Evolutionary conservation across 495 filamentous ascomycete genomes (phyloP).

Genomic region (Aspergillus bridgeri): DNA sequence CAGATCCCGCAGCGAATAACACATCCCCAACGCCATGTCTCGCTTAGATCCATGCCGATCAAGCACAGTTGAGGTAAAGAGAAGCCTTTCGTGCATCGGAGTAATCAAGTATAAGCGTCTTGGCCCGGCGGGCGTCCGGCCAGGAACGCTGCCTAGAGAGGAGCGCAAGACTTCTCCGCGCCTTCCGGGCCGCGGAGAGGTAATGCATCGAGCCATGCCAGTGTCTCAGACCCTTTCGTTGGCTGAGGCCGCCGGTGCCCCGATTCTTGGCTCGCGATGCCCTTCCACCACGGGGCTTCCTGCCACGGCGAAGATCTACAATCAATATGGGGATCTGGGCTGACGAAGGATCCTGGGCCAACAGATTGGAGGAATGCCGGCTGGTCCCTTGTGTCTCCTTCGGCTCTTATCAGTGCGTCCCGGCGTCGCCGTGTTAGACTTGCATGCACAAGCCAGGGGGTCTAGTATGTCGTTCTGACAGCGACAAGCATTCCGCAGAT

Average conservation of each 20-base stretch:
- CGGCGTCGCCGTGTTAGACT: too few relatives aligned
- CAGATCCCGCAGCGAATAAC: background rate
- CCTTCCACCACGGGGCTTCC: background rate
- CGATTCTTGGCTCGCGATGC: background rate
- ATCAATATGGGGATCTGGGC: background rate
- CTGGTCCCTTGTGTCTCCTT: too few relatives aligned
- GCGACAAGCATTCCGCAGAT: background rate
- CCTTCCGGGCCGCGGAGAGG: too few relatives aligned
- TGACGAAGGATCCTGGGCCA: background rate
- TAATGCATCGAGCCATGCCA: background rate
- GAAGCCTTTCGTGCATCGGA: background rate
- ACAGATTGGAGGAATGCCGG: too few relatives aligned
- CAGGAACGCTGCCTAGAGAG: background rate
- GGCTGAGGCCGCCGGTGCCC: constrained; percentile 1
- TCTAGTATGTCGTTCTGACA: too few relatives aligned
- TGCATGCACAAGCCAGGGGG: too few relatives aligned
- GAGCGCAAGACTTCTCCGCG: background rate
- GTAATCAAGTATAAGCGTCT: background rate
- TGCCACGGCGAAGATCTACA: constrained; percentile 7
- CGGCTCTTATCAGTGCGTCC: too few relatives aligned
- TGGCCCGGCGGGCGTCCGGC: constrained; percentile 5
- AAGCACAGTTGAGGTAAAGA: background rate
- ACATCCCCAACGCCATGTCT: background rate
- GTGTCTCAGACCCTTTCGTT: background rate
- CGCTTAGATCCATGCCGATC: background rate